A percentile compares a stretch with the other conserved stretches of the same genome.
These are phyloP conservation scores for Trichophyton rubrum DNA, from an alignment of 2,329 filamentous ascomycete genomes.

Conservation along the genomic window DNA sequence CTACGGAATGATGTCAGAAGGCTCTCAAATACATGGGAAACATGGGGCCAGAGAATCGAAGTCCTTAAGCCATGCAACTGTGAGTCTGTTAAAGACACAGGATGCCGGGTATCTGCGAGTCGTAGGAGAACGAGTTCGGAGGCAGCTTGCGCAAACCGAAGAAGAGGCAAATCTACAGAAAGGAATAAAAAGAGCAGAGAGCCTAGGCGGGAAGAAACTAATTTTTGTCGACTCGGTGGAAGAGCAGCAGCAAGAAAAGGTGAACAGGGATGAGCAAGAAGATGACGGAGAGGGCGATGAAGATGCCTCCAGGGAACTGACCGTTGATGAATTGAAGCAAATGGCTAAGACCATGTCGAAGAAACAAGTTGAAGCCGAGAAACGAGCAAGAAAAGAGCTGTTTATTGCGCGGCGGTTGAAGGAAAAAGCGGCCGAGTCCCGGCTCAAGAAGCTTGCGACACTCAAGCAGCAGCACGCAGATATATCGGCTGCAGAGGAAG, in stretches of 20 bases:
- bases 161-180: constrained; percentile 32
- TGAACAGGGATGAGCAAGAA: constrained; percentile 18
- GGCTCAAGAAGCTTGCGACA: constrained; percentile 39
- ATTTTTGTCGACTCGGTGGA: constrained; percentile 30
- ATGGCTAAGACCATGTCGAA: constrained; percentile 28
- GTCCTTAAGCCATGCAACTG: constrained; percentile 43
- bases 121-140: constrained; percentile 43
- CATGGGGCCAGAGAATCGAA: constrained; percentile 38
- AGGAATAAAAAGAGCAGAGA: constrained; percentile 18
- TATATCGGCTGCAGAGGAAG: constrained; percentile 43
- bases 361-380: constrained; percentile 34
- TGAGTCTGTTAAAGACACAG: constrained; percentile 53
- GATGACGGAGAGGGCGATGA: constrained; percentile 14
- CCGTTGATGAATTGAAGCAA: constrained; percentile 10
- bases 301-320: constrained; percentile 12
- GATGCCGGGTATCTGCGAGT: constrained; percentile 51
- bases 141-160: constrained; percentile 41
- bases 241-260: constrained; percentile 24
- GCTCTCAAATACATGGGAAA: constrained; percentile 30
- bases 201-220: constrained; percentile 21
- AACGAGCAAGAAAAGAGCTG: constrained; percentile 26
- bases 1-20: constrained; percentile 49
- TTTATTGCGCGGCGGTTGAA: constrained; percentile 35
- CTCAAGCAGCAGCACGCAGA: constrained; percentile 44
- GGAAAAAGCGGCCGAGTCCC: constrained; percentile 37